A percentile compares a stretch with the other conserved stretches of the same genome.
phyloP scores from a whole-genome alignment of 805 yeast genomes.

The Priceomyces haplophilus region DNA sequence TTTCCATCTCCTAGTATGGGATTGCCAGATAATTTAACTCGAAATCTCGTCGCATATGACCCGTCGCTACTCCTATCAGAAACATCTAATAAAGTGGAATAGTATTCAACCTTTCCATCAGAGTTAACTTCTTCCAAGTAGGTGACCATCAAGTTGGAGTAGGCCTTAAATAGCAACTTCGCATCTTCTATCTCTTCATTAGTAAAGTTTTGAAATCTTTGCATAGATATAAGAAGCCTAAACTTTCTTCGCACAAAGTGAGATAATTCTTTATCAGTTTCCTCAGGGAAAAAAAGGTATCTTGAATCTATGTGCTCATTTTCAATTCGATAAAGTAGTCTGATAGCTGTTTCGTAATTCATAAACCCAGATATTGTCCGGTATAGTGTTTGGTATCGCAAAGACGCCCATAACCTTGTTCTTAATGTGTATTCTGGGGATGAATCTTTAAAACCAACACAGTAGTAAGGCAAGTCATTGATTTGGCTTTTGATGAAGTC shows the following conservation, averaged over 20 bases:
- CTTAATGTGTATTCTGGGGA: constrained; percentile 61
- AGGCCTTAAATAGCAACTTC: constrained; percentile 63
- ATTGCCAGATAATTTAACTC: constrained; percentile 82
- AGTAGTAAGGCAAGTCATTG: constrained; percentile 66
- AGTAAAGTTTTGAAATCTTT: constrained; percentile 65
- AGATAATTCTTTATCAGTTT: constrained; percentile 21
- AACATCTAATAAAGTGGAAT: constrained; percentile 55
- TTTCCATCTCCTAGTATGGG: constrained; percentile 97
- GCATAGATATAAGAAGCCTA: constrained; percentile 82
- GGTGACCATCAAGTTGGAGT: constrained; percentile 62
- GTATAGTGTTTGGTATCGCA: constrained; percentile 78
- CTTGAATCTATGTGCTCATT: constrained; percentile 44
- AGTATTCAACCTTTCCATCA: constrained; percentile 26
- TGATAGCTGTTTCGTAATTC: constrained; percentile 74
- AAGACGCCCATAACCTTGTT: constrained; percentile 85
- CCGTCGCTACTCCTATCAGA: constrained; percentile 52
- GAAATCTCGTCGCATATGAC: constrained; percentile 38
- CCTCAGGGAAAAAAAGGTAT: constrained; percentile 3
- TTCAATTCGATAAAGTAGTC: constrained; percentile 65
- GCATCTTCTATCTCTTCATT: constrained; percentile 67
- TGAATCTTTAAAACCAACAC: constrained; percentile 69
- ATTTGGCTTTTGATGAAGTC: constrained; percentile 38
- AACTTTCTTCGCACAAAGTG: constrained; percentile 73
- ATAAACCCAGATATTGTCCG: constrained; percentile 81
- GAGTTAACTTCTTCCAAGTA: constrained; percentile 45